Conservation (phyloP, 1,139 yeast genomes). For the Hanseniaspora sp. region DNA sequence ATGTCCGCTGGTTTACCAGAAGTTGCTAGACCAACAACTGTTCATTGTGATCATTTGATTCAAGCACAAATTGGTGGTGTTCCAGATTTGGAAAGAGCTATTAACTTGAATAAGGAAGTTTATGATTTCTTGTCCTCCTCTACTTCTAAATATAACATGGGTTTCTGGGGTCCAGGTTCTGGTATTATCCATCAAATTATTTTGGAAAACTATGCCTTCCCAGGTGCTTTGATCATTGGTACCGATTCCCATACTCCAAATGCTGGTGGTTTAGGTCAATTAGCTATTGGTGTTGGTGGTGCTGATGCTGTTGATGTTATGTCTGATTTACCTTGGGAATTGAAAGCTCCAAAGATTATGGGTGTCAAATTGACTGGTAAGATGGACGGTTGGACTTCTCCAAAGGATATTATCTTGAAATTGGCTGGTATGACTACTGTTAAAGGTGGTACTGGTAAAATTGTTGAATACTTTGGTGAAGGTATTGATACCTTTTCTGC, state of each 20-base stretch:
- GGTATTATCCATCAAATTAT: conserved; percentile 98
- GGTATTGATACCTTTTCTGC: conserved; percentile 94
- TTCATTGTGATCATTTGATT: conserved; percentile 97
- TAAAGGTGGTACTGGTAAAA: conserved; percentile 98
- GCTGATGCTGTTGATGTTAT: conserved; percentile 98
- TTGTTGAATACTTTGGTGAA: conserved; percentile 94
- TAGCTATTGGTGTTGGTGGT: conserved; percentile 99
- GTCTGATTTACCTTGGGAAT: conserved; percentile 94
- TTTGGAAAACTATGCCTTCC: conserved; percentile 94
- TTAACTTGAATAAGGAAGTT: conserved; percentile 88
- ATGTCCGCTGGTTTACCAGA: conserved; percentile 94
- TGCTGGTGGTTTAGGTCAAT: conserved; percentile 98
- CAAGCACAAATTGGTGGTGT: conserved; percentile 95
- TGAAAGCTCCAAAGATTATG: conserved; percentile 93
- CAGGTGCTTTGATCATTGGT: conserved; percentile 95
- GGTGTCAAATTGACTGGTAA: conserved; percentile 96
- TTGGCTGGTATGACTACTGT: conserved; percentile 96
- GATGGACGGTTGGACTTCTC: conserved; percentile 96
- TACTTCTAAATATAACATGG: conserved; percentile 94
- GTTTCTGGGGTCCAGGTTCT: conserved; percentile 99
- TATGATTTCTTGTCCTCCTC: conserved; percentile 89
- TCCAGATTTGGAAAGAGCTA: conserved; percentile 87
- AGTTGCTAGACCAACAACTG: conserved; percentile 94
- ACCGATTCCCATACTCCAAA: conserved; percentile 98
- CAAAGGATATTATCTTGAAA: conserved; percentile 92